Percentiles rank a stretch among this genome's conserved stretches.
These are phyloP conservation scores for Pelargonium myrrhifolium DNA, from an alignment of 441 rosid species.

Conservation along the genomic window DNA sequence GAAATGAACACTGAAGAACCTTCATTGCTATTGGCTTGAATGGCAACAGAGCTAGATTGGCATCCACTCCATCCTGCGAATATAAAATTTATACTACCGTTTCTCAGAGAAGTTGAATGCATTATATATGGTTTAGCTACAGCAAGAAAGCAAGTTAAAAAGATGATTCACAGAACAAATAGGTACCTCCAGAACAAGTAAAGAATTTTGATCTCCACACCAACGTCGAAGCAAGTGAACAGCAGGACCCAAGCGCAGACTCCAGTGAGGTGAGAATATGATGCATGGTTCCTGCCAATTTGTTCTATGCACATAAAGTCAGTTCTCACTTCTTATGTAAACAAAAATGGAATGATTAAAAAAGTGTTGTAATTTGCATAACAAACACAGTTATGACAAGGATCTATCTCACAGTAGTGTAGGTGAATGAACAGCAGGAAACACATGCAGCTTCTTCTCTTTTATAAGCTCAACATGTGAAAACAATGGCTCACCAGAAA, in stretches of 20 bases:
- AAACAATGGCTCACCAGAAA: slow-evolving; percentile 71
- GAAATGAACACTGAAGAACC: slow-evolving; percentile 79
- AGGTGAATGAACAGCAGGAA: slow-evolving; percentile 69
- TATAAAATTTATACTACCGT: slow-evolving; percentile 15
- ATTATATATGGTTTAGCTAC: slow-evolving; percentile 5
- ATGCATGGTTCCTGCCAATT: slow-evolving; percentile 91
- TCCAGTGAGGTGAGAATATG: slow-evolving; percentile 71
- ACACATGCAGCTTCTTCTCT: slow-evolving; percentile 53
- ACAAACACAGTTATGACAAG: slow-evolving; percentile 1
- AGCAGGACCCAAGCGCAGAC: slow-evolving; percentile 69
- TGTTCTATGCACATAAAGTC: slow-evolving; percentile 35
- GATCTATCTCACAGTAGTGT: slow-evolving; percentile 57
- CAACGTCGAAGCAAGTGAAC: slow-evolving; percentile 71
- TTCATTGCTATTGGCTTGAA: slow-evolving; percentile 68
- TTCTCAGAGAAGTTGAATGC: not conserved
- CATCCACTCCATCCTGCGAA: slow-evolving; percentile 51
- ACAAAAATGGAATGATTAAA: not conserved
- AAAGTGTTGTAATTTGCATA: not conserved
- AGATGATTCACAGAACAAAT: slow-evolving; percentile 7
- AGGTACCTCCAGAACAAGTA: slow-evolving; percentile 72
- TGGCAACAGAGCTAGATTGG: slow-evolving; percentile 61
- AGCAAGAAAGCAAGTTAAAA: slow-evolving; percentile 1
- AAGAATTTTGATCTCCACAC: slow-evolving; percentile 54
- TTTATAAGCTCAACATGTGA: slow-evolving; percentile 50
- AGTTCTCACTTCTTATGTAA: slow-evolving; percentile 13